Percentiles rank a stretch among this genome's conserved stretches.
Evolutionary conservation across 192 early-diverging fungal genomes (phyloP).

Genomic region (Chytriomyces sp.): DNA sequence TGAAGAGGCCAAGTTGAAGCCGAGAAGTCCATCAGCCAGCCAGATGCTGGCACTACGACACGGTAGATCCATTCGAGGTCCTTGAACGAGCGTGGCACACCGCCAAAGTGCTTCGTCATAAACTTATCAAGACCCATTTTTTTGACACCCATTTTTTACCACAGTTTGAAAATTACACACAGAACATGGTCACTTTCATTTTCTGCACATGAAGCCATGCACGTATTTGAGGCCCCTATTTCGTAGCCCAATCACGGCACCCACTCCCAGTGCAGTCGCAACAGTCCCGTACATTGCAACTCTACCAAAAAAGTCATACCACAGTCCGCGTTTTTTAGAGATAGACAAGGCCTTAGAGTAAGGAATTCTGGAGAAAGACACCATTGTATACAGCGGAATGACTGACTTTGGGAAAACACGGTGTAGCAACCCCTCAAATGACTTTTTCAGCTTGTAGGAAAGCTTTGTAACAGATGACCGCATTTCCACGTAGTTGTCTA

Average conservation of each 20-base stretch:
- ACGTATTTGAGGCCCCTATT: constrained; percentile 22
- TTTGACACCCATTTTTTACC: no score
- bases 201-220: constrained; percentile 4
- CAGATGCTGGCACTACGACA: constrained; percentile 25
- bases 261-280: neutral
- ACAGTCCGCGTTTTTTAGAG: constrained; percentile 39
- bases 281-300: neutral
- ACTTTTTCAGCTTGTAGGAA: constrained; percentile 77
- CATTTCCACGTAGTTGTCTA: constrained; percentile 94
- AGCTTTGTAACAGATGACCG: constrained; percentile 76
- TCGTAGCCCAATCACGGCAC: constrained; percentile 1
- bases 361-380: constrained; percentile 86
- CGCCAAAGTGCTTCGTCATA: constrained; percentile 43
- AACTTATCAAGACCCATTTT: constrained; percentile 20
- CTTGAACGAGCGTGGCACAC: constrained; percentile 46
- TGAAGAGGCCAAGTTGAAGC: no score
- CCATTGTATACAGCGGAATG: constrained; percentile 97
- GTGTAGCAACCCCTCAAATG: constrained; percentile 79
- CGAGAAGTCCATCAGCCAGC: no score
- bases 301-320: constrained; percentile 22
- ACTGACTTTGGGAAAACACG: constrained; percentile 61
- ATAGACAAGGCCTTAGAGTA: constrained; percentile 69
- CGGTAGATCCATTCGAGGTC: constrained; percentile 56
- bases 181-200: no score
- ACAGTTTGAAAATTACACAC: no score